phyloP scores from a whole-genome alignment of 108 stramenopile genomes.

The Skeletonema grethae region DNA sequence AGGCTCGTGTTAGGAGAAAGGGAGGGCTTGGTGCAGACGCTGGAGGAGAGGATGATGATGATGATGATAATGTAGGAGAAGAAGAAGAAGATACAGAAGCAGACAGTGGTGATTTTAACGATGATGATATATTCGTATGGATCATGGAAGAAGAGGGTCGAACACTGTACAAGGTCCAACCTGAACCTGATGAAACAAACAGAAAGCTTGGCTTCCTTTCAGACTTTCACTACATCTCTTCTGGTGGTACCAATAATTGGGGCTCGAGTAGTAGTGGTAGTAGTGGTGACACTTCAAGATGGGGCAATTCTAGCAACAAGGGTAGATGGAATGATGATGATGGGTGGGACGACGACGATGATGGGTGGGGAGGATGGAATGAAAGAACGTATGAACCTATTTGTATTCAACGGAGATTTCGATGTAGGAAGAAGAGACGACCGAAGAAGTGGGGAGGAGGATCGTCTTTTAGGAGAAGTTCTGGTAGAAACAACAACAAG shows the following conservation, averaged over 20 bases:
- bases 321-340: neutral
- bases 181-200: neutral
- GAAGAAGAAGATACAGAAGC: neutral
- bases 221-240: neutral
- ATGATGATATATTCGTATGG: neutral
- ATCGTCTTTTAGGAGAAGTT: neutral
- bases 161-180: neutral
- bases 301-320: neutral
- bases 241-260: neutral
- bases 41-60: neutral
- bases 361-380: constrained; percentile 1
- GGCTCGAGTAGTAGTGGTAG: neutral
- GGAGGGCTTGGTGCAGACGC: neutral
- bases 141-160: neutral
- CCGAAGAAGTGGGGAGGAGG: neutral
- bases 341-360: neutral
- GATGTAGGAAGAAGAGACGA: neutral
- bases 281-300: neutral
- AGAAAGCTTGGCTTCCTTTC: neutral
- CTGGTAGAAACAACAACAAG: neutral
- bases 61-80: neutral
- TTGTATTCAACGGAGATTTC: neutral
- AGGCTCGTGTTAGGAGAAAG: neutral
- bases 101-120: neutral
- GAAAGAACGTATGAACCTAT: neutral